Evolutionary conservation across 345 rosid genomes (phyloP).

Genomic region (Xanthoceras sorbifolium): DNA sequence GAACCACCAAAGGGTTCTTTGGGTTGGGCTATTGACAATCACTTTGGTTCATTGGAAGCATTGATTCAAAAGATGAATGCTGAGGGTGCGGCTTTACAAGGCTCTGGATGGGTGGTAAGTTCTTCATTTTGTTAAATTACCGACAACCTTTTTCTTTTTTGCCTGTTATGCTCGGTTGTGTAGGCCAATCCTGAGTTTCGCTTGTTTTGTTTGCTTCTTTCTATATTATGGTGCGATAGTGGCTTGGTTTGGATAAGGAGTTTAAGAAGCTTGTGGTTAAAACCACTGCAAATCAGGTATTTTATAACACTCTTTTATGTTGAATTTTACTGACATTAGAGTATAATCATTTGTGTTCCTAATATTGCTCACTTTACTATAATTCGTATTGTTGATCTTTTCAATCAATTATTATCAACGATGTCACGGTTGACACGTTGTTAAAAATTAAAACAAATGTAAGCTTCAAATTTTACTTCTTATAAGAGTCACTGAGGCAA

Average conservation of each 20-base stretch:
- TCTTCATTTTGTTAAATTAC: constrained; percentile 5
- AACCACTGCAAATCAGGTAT: constrained; percentile 92
- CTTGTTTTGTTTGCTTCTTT: background rate
- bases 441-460: background rate
- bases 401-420: background rate
- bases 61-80: constrained; percentile 74
- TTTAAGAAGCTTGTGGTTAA: constrained; percentile 84
- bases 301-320: background rate
- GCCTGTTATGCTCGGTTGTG: background rate
- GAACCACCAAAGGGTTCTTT: constrained; percentile 77
- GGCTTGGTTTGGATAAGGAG: constrained; percentile 91
- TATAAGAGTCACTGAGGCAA: background rate
- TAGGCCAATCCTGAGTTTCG: background rate
- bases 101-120: constrained; percentile 99
- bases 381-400: background rate
- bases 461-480: background rate
- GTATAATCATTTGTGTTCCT: background rate
- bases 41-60: constrained; percentile 84
- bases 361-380: background rate
- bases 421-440: background rate
- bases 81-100: constrained; percentile 97
- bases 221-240: constrained; percentile 38
- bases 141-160: constrained; percentile 4
- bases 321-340: background rate
- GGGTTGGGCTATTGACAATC: constrained; percentile 73